These are phyloP conservation scores for Neurospora sp. DNA, from an alignment of 495 filamentous ascomycete species.

Conservation along the genomic window DNA sequence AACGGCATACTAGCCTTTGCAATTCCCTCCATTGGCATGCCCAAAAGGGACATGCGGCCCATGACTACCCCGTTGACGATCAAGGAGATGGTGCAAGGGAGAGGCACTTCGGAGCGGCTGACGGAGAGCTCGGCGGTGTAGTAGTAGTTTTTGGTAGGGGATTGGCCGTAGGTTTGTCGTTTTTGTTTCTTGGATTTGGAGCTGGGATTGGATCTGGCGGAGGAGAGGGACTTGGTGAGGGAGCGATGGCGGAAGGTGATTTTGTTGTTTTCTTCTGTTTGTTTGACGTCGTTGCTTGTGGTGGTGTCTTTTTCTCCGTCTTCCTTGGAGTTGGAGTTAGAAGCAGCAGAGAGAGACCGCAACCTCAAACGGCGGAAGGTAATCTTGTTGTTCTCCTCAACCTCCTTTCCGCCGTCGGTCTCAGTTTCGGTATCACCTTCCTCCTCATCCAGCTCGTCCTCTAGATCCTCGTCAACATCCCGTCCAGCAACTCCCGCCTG, in stretches of 20 bases:
- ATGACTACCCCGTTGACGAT: slow-evolving; percentile 13
- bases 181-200: background rate
- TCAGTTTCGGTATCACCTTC: background rate
- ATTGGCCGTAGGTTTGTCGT: background rate
- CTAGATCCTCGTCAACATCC: background rate
- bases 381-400: background rate
- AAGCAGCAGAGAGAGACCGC: background rate
- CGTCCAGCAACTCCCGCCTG: background rate
- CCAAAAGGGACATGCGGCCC: slow-evolving; percentile 12
- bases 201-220: background rate
- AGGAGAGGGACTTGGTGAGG: background rate
- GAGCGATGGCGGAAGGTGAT: background rate
- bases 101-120: slow-evolving; percentile 19
- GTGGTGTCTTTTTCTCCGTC: background rate
- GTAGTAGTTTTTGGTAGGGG: slow-evolving; percentile 3
- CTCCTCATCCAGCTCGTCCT: background rate
- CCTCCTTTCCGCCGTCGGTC: background rate
- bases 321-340: background rate
- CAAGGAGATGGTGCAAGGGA: slow-evolving; percentile 23
- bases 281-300: background rate
- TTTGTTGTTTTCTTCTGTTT: background rate
- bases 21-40: slow-evolving; percentile 9
- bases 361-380: background rate
- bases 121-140: slow-evolving; percentile 24
- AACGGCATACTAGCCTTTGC: slow-evolving; percentile 9